phyloP scores from a whole-genome alignment of 192 early-diverging fungal genomes.

The Rhizoclosmatium globosum region DNA sequence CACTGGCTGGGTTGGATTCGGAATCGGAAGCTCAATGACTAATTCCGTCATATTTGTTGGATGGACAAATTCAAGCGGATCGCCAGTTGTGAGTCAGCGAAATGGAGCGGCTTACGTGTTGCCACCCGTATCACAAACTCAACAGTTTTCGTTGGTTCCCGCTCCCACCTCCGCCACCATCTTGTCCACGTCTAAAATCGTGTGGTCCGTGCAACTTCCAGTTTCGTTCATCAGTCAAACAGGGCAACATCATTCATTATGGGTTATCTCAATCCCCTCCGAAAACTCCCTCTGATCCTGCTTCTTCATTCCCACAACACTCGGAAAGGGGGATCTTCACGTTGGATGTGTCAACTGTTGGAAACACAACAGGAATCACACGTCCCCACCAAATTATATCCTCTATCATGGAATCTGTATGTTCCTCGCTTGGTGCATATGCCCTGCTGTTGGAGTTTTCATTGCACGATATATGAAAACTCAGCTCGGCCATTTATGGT shows the following conservation, averaged over 20 bases:
- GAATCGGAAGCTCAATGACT: constrained; percentile 18
- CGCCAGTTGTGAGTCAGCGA: constrained; percentile 15
- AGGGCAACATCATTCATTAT: constrained; percentile 11
- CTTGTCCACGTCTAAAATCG: neutral
- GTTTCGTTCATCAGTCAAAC: neutral
- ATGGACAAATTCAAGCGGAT: neutral
- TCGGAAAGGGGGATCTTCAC: neutral
- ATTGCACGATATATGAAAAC: constrained; percentile 52
- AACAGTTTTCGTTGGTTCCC: neutral
- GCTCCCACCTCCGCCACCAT: neutral
- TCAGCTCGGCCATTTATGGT: constrained; percentile 49
- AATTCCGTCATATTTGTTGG: constrained; percentile 21
- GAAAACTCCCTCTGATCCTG: neutral
- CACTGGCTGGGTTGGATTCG: constrained; percentile 17
- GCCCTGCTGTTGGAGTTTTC: constrained; percentile 43
- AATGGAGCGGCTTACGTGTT: neutral
- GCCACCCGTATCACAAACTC: constrained; percentile 3
- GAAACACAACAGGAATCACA: neutral
- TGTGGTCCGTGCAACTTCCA: neutral
- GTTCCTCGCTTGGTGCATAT: constrained; percentile 45
- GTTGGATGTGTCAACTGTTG: constrained; percentile 6
- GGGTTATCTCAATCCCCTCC: neutral
- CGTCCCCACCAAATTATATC: neutral
- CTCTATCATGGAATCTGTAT: constrained; percentile 42
- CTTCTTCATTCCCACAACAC: constrained; percentile 3